Conservation (phyloP, 164 flowering plant species). For the Sedum album region DNA sequence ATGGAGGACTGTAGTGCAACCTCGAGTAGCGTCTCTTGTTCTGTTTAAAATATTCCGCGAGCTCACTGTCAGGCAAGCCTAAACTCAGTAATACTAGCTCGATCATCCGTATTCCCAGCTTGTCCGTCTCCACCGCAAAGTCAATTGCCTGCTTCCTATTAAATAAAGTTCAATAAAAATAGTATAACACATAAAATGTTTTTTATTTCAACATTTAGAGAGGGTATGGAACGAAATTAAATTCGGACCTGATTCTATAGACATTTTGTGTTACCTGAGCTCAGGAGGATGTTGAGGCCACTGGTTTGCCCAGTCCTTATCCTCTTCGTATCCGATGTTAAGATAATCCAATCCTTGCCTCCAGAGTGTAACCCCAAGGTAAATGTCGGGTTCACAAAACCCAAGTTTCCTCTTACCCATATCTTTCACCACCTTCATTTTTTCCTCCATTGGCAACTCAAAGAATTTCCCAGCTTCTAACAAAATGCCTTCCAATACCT, state of each 20-base stretch:
- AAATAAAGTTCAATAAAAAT: too few relatives aligned
- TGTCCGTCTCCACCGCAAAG: not conserved
- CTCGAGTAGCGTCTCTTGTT: not conserved
- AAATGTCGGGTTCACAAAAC: not conserved
- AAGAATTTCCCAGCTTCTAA: not conserved
- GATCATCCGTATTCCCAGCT: not conserved
- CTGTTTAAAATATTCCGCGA: not conserved
- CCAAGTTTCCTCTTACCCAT: not conserved
- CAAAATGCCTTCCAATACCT: not conserved
- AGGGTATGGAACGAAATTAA: too few relatives aligned
- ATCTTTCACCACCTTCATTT: not conserved
- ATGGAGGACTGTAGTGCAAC: not conserved
- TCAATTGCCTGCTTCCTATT: not conserved
- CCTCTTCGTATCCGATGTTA: not conserved
- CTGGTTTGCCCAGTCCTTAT: constrained; percentile 1
- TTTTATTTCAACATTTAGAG: not conserved
- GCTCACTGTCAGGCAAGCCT: not conserved
- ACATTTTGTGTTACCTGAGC: not conserved
- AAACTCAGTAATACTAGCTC: not conserved
- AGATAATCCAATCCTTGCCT: not conserved
- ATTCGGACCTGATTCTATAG: too few relatives aligned
- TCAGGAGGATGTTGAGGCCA: constrained; percentile 6
- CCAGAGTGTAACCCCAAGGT: not conserved
- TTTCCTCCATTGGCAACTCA: not conserved
- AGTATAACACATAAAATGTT: not conserved